Conservation (phyloP, 768 basidiomycete species). For the Rhodotorula graminis region DNA sequence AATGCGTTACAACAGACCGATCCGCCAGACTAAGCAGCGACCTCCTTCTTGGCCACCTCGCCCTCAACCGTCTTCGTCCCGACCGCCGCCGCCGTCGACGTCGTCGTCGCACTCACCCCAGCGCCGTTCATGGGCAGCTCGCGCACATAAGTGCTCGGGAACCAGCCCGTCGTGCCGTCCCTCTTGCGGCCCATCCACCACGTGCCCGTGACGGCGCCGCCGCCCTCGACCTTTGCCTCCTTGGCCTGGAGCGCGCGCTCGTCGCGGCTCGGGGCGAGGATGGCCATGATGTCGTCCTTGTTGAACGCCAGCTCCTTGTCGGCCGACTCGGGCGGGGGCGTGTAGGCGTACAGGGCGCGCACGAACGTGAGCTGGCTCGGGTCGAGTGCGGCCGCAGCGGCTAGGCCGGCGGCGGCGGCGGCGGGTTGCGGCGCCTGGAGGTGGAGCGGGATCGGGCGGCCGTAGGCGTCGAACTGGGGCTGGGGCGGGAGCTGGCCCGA, state of each 20-base stretch:
- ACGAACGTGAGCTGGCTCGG: slow-evolving; percentile 78
- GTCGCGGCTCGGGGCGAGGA: slow-evolving; percentile 59
- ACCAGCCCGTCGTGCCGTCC: slow-evolving; percentile 90
- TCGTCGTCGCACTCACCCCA: neutral
- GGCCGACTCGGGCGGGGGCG: slow-evolving; percentile 53
- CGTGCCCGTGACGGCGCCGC: slow-evolving; percentile 66
- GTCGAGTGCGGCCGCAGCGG: slow-evolving; percentile 50
- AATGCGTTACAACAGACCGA: too few relatives aligned
- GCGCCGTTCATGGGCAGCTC: slow-evolving; percentile 37
- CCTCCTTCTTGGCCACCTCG: neutral
- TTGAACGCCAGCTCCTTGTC: slow-evolving; percentile 73
- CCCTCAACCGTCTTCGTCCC: neutral
- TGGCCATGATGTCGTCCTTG: slow-evolving; percentile 88
- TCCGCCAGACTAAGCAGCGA: neutral
- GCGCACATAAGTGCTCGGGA: slow-evolving; percentile 79
- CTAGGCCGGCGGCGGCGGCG: neutral
- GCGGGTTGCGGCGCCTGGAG: too few relatives aligned
- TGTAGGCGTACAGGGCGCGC: slow-evolving; percentile 72
- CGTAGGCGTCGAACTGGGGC: slow-evolving; percentile 49
- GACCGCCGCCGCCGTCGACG: too few relatives aligned
- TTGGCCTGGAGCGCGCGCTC: slow-evolving; percentile 7
- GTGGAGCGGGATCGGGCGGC: slow-evolving; percentile 24
- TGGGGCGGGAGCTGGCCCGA: slow-evolving; percentile 19
- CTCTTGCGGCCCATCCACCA: slow-evolving; percentile 95
- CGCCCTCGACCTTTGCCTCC: slow-evolving; percentile 21